These are phyloP conservation scores for Gomphus bonarii DNA, from an alignment of 1,284 basidiomycete species.

Conservation along the genomic window DNA sequence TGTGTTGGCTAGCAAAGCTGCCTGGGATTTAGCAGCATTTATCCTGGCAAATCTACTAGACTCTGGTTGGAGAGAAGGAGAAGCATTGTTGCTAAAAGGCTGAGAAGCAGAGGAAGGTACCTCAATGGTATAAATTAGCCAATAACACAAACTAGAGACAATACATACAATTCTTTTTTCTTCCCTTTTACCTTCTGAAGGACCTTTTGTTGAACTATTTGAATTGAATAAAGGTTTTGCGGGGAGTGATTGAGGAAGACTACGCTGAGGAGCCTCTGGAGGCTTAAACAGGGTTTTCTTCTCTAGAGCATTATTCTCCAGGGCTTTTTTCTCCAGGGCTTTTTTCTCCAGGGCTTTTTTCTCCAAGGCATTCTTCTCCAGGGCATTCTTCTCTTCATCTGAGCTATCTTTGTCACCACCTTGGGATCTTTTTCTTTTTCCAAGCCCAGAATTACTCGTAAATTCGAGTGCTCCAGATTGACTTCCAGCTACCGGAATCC, in stretches of 20 bases:
- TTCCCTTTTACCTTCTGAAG: background rate
- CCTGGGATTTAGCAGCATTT: background rate
- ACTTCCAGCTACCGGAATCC: background rate
- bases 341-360: too few species aligned
- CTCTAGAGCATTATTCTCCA: too few species aligned
- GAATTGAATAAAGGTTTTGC: background rate
- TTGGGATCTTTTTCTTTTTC: background rate
- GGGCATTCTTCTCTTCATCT: background rate
- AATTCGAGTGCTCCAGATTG: background rate
- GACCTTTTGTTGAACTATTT: background rate
- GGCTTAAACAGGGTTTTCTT: background rate
- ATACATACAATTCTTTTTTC: background rate
- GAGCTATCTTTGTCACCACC: background rate
- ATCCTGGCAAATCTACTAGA: background rate
- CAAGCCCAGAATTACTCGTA: background rate
- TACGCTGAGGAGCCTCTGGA: background rate
- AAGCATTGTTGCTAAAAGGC: background rate
- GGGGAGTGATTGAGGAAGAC: background rate
- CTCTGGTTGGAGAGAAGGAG: background rate
- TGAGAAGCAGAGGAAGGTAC: background rate
- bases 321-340: too few species aligned
- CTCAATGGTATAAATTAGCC: background rate
- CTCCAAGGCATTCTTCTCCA: too few species aligned
- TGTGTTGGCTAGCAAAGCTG: background rate
- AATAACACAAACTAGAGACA: background rate